A percentile compares a stretch with the other conserved stretches of the same genome.
phyloP scores from a whole-genome alignment of 2,329 filamentous ascomycete genomes.

The Albifimbria verrucaria region DNA sequence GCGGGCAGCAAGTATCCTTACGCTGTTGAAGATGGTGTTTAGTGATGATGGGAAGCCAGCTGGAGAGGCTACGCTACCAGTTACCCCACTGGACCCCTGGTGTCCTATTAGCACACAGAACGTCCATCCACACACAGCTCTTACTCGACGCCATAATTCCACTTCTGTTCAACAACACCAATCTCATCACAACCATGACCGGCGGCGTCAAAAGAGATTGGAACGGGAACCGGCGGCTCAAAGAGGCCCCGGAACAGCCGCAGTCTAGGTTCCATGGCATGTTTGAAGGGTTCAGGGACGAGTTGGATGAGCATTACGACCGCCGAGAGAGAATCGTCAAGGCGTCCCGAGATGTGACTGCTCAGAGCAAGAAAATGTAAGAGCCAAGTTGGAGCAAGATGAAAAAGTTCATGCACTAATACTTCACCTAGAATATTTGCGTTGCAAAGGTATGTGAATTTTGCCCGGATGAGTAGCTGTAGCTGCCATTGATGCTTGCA shows the following conservation, averaged over 20 bases:
- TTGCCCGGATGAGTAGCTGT: not conserved
- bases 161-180: not conserved
- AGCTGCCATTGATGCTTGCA: not conserved
- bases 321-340: slow-evolving; percentile 88
- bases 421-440: slow-evolving; percentile 30
- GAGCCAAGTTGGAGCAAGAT: slow-evolving; percentile 10
- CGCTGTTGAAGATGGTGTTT: too few species aligned
- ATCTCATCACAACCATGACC: slow-evolving; percentile 22
- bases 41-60: too few species aligned
- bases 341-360: slow-evolving; percentile 87
- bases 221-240: slow-evolving; percentile 45
- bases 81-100: too few species aligned
- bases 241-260: slow-evolving; percentile 31
- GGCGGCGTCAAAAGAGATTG: slow-evolving; percentile 51
- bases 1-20: too few species aligned
- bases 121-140: too few species aligned
- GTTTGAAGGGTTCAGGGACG: slow-evolving; percentile 81
- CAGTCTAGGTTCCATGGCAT: slow-evolving; percentile 60
- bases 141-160: too few species aligned
- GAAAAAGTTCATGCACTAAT: not conserved
- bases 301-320: slow-evolving; percentile 93
- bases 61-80: too few species aligned
- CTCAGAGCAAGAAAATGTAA: slow-evolving; percentile 95
- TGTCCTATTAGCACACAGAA: too few species aligned
- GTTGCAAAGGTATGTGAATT: slow-evolving; percentile 31